Evolutionary conservation across 306 rosid species (phyloP).

Genomic region (Acacia acuminata): DNA sequence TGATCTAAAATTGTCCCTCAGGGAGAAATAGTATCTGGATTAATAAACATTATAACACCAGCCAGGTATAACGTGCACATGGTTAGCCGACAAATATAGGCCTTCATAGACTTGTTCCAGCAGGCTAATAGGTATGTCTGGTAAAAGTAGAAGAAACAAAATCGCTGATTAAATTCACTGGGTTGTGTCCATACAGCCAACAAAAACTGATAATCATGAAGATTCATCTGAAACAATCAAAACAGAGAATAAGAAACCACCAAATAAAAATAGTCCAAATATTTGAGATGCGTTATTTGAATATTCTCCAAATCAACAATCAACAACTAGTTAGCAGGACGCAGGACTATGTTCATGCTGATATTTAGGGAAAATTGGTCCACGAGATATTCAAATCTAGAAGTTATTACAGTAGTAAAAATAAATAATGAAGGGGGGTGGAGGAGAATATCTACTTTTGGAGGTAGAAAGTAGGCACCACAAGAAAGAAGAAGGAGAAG

Average conservation of each 20-base stretch:
- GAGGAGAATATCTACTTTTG: background rate
- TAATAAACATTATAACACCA: background rate
- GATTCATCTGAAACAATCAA: background rate
- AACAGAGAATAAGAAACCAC: background rate
- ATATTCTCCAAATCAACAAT: background rate
- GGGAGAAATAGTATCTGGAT: background rate
- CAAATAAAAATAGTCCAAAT: background rate
- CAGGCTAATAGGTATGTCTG: background rate
- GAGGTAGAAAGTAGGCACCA: background rate
- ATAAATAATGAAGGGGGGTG: background rate
- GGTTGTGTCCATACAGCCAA: background rate
- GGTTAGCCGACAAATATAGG: background rate
- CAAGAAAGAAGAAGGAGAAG: background rate
- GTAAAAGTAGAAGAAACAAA: background rate
- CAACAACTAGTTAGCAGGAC: background rate
- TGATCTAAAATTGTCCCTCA: background rate
- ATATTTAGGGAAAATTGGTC: background rate
- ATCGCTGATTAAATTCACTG: background rate
- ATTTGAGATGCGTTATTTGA: too few species aligned
- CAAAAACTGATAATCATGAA: background rate
- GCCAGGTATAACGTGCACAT: background rate
- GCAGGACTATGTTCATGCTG: background rate
- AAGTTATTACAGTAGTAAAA: background rate
- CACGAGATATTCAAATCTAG: background rate
- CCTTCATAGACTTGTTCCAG: background rate